Conservation (phyloP, 371 early-diverging fungal species). For the Rhizomucor pusillus region DNA sequence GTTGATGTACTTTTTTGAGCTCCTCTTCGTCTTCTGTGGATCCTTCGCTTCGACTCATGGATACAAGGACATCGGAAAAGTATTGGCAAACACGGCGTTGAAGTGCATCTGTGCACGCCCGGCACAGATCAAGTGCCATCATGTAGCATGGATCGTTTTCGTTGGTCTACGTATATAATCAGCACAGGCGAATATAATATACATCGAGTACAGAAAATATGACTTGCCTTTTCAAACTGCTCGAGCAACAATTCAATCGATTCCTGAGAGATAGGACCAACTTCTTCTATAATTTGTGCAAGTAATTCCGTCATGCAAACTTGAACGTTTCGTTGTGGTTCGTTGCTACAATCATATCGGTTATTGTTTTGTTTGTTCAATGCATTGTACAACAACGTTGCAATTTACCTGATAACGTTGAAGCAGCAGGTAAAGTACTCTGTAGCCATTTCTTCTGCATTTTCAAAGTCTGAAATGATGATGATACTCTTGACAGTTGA, state of each 20-base stretch:
- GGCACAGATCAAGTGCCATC: conserved; percentile 84
- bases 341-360: conserved; percentile 33
- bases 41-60: conserved; percentile 48
- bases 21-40: conserved; percentile 57
- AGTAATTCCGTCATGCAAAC: conserved; percentile 82
- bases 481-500: conserved; percentile 82
- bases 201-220: background rate
- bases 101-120: conserved; percentile 68
- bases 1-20: conserved; percentile 67
- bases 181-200: background rate
- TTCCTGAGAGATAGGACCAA: conserved; percentile 65
- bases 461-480: conserved; percentile 52
- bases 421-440: conserved; percentile 21
- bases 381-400: no score
- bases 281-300: conserved; percentile 81
- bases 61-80: conserved; percentile 72
- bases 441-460: conserved; percentile 23
- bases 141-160: conserved; percentile 66
- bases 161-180: background rate
- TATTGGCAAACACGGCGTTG: conserved; percentile 91
- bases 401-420: background rate
- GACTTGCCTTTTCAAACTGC: conserved; percentile 66
- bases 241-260: conserved; percentile 77
- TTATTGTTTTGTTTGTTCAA: background rate
- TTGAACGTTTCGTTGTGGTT: conserved; percentile 64